Evolutionary conservation across 1,139 yeast species (phyloP).

Genomic region (Hyphopichia buzzinii): DNA sequence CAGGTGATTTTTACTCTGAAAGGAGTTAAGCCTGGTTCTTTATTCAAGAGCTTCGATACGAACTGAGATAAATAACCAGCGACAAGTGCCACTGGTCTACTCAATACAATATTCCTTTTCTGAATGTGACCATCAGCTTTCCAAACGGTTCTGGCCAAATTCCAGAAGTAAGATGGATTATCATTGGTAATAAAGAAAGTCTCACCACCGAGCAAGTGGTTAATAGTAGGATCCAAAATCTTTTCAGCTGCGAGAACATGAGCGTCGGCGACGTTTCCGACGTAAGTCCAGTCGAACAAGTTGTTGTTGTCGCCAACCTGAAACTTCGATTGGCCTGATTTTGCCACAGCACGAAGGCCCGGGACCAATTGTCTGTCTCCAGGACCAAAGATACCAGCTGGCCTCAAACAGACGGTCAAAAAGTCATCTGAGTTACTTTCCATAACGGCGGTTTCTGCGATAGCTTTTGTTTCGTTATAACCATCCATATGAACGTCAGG

Average conservation of each 20-base stretch:
- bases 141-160: slow-evolving; percentile 95
- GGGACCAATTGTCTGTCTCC: slow-evolving; percentile 98
- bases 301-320: slow-evolving; percentile 94
- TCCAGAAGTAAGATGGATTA: slow-evolving; percentile 95
- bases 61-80: slow-evolving; percentile 80
- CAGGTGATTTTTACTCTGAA: slow-evolving; percentile 91
- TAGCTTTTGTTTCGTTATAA: slow-evolving; percentile 91
- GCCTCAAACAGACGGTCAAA: slow-evolving; percentile 82
- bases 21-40: slow-evolving; percentile 94
- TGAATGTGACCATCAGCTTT: slow-evolving; percentile 90
- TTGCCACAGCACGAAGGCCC: slow-evolving; percentile 81
- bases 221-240: slow-evolving; percentile 46
- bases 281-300: slow-evolving; percentile 94
- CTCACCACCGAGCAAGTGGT: slow-evolving; percentile 67
- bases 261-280: slow-evolving; percentile 98
- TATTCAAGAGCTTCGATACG: slow-evolving; percentile 65
- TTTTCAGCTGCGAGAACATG: slow-evolving; percentile 90
- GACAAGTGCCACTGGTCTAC: slow-evolving; percentile 68
- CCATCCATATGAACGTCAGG: slow-evolving; percentile 95
- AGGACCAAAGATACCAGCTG: slow-evolving; percentile 98
- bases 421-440: slow-evolving; percentile 63
- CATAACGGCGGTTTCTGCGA: slow-evolving; percentile 82
- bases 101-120: slow-evolving; percentile 63
- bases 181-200: slow-evolving; percentile 91
- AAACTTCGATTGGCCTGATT: slow-evolving; percentile 82